Evolutionary conservation across 108 stramenopile genomes (phyloP), one percentile per base, ranked within the genome.

Genomic region (Nitzschia sp.): DNA sequence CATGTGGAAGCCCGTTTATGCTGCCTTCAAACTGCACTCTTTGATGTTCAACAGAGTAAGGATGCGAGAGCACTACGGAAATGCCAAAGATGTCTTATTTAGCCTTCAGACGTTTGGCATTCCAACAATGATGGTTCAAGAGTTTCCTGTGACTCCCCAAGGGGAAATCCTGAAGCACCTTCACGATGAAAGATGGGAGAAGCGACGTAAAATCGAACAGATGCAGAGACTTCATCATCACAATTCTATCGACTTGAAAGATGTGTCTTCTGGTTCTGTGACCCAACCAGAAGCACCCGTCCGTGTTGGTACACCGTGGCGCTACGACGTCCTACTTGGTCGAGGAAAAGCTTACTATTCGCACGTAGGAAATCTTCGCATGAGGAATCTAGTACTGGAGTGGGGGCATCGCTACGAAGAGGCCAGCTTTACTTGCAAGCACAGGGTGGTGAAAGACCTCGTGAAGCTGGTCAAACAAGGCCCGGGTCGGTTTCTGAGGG

Each of bases 11-110:
- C 13, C 28, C 1, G 11, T 50, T 6, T 11, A 29, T 19, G 63
- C 63, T 19, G 16, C 50, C 17, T 19, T 65, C 28, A 48, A 30
- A 6, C 13, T 45, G 21, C 19, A 6, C 8, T 17, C 44, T 1
- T 3, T 11, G 53, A 75, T 61, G 47, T 54, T 63, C 45, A 68
- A 55, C 9, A 58, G 74, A 21, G 21, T 75, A 36, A 58, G 74
- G 23, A 62, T 75, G 52, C 48, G 74, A 31, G 53, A 45, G 4
- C 38, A 62, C 44, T 45, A 2, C 36, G 60, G 60, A 2, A 23
- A 22, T 25, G 1, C 8, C 22, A 2, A 21, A 1, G 41, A 38
- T 6, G 22, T 44, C 15, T 41, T 26, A 2, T 41, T 26, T 25
- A 45, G 45, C 4, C 23, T 62, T 1, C 36, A 62, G 29, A 45